Evolutionary conservation across 2,329 filamentous ascomycete genomes (phyloP).

Genomic region (Diaporthe helianthi): DNA sequence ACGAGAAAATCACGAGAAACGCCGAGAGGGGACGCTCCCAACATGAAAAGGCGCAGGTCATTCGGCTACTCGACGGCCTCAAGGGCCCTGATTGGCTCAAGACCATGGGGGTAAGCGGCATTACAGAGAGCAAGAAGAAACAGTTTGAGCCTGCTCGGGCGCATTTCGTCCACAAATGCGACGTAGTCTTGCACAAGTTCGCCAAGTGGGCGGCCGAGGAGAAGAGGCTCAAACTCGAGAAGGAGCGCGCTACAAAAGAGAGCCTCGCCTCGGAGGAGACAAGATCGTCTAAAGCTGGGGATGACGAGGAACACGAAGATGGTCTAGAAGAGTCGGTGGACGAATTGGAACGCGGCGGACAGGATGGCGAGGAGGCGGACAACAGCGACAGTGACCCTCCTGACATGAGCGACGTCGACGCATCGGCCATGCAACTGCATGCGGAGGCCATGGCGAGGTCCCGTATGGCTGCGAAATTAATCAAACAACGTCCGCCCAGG

Average conservation of each 20-base stretch:
- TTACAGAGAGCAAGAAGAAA: slow-evolving; percentile 86
- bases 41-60: slow-evolving; percentile 71
- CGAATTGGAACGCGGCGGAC: slow-evolving; percentile 38
- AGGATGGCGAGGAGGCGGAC: slow-evolving; percentile 40
- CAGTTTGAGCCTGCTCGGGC: slow-evolving; percentile 84
- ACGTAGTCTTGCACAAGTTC: slow-evolving; percentile 86
- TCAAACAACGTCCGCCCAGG: slow-evolving; percentile 41
- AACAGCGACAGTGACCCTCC: slow-evolving; percentile 59
- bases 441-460: slow-evolving; percentile 70
- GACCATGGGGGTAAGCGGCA: slow-evolving; percentile 84
- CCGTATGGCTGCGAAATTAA: slow-evolving; percentile 46
- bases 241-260: slow-evolving; percentile 67
- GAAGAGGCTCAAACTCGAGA: slow-evolving; percentile 79
- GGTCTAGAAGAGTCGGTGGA: slow-evolving; percentile 40
- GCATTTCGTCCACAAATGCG: slow-evolving; percentile 84
- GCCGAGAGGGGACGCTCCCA: slow-evolving; percentile 69
- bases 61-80: slow-evolving; percentile 77
- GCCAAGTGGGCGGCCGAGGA: slow-evolving; percentile 88
- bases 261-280: slow-evolving; percentile 40
- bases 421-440: slow-evolving; percentile 75
- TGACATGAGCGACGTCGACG: slow-evolving; percentile 74
- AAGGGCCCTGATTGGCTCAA: slow-evolving; percentile 93
- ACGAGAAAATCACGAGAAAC: slow-evolving; percentile 69
- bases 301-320: slow-evolving; percentile 45
- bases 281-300: slow-evolving; percentile 33